Evolutionary conservation across 306 rosid species (phyloP), one percentile per base, ranked within the genome.

Genomic region (Elaeagnus macrophylla): DNA sequence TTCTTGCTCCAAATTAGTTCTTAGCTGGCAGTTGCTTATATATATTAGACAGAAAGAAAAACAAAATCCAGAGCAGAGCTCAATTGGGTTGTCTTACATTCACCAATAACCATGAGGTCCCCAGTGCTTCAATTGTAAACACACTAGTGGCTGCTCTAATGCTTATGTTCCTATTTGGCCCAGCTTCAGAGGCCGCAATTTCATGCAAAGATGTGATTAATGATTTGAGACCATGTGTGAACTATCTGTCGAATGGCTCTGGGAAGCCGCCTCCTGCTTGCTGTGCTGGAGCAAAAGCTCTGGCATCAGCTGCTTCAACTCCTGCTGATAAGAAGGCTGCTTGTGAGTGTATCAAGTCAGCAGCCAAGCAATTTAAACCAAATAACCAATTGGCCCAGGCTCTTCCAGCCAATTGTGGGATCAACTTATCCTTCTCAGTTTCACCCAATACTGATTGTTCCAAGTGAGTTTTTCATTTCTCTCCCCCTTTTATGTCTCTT

Each of bases 321-420:
- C 3, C 77, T 0, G 85, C 62, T 6, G 88, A 88, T 39, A 81
- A 60, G 72, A 79, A 74, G 48, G 15, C 85, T 44, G 88, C 85
- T 12, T 88, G 96, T 50, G 46, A 67, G 11, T 88, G 96, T 75
- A 77, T 88, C 38, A 81, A 71, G 62, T 64, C 87, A 25, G 43
- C 82, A 41, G n/a, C 96, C 7, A 67, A 81, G 67, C 69, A 52
- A 10, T 1, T 81, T 13, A 81, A 61, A 6, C 25, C 69, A 2
- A 88, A 79, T 0, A 1, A 75, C 14, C 76, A 84, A 4, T 54
- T 80, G 66, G 94, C 85, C 18, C 64, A 81, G 61, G 62, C 74
- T 62, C 96, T 88, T 67, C 88, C 96, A 4, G 53, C 52, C 9
- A 79, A 79, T 52, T 88, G 96, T 59, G 94, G 96, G 35, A 54